Evolutionary conservation across 441 rosid genomes (phyloP), one percentile per base, ranked within the genome.

Genomic region (Iberis amara): DNA sequence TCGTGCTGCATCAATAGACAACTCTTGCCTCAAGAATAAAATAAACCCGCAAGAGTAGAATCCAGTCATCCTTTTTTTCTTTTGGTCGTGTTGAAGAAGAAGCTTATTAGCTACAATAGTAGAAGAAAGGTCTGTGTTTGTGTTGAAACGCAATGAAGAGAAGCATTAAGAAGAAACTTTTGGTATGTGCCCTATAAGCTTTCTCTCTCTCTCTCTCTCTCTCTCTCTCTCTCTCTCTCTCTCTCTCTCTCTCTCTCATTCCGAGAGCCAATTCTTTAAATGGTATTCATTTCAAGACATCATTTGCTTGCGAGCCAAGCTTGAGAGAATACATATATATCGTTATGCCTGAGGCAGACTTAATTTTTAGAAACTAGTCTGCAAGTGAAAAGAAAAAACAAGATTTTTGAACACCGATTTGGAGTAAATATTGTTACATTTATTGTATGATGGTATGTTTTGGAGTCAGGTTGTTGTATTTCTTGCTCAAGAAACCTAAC

Each of bases 1-100:
- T 12, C 88, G 95, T 60, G 68, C 77, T 0, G 62, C 68, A 39
- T 58, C 8, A 43, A 65, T 10, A 80, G 71, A 44, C 76, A 79
- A 51, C 12, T 44, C 52, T 54, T 42, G 75, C 47, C 79, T 68
- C 13, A 79, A 68, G 69, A 83, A 82, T n/a, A 61, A 45, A 11
- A 11, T 79, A 64, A 59, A 18, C 13, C 2, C 27, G 21, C 10
- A 35, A 28, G 18, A 52, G 10, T 9, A 28, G 28, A 50, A 2
- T 35, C 52, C 26, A 10, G 47, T 31, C n/a, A n/a, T n/a, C n/a
- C n/a, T n/a, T n/a, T n/a, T n/a, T n/a, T n/a, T n/a, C n/a, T n/a
- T n/a, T n/a, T n/a, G n/a, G n/a, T 37, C 9, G 7, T 11, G 5
- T 45, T 14, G 11, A 57, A 23, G 32, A 33, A 50, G 55, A 21